Base-by-base conservation (phyloP, 768 basidiomycete genomes). In the Paxillus rubicundulus region DNA sequence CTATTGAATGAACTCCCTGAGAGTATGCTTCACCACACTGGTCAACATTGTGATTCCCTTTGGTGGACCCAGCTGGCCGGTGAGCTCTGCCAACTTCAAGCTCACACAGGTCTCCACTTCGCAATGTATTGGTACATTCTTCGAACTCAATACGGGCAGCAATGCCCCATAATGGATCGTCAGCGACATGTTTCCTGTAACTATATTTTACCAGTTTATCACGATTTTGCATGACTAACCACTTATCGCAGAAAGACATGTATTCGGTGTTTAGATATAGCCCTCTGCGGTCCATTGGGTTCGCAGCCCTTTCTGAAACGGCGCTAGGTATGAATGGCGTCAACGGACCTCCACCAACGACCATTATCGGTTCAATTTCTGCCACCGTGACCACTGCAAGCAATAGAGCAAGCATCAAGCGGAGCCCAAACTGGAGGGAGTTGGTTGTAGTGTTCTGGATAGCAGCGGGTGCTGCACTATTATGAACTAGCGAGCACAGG, bases 121-220 rank as follows among this genome's bases (percentile, higher is more conserved):
- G 14, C 72, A 71, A 36, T 98, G 97, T 63, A 72, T 95, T 27
- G 96, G 96, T 30, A 86, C 90, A 0, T 87, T 98, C 73, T 98
- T 97, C 62, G 77, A 77, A 52, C 72, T 92, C 45, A 63, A 72
- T 30, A 77, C 78, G 2, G 77, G 79, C 10, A 32, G 49, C 1
- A 74, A 72, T 44, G 74, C 79, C 16, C 86, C 89, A 1, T 55
- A 76, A 12, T 97, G 93, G 92, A 94, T 97, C 58, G 73, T 97
- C 37, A 95, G 94, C 37, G 93, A 94, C 58, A 89, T 90, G 0
- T 94, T 95, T 75, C 81, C 95, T 18, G 71, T 72, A 27, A 45
- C 68, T 55, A 30, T 57, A 9, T 45, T 27, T 21, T 24, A 33
- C 28, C 30, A 45, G 18, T 32, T 55, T 45, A 13, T 72, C 33